Evolutionary conservation across 2,329 filamentous ascomycete genomes (phyloP).

Genomic region (Pleoardoris graminearum): DNA sequence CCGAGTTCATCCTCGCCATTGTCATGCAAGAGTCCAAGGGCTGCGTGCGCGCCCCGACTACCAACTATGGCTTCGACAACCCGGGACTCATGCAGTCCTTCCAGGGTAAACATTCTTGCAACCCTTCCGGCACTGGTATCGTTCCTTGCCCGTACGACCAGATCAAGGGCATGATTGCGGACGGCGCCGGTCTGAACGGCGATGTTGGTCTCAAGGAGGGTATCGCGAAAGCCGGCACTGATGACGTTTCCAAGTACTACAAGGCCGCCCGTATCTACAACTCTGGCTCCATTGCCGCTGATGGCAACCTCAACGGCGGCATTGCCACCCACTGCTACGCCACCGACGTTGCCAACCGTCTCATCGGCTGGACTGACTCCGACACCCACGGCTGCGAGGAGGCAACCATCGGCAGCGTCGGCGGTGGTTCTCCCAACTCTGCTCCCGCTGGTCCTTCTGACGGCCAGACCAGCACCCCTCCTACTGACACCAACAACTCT

Average conservation of each 20-base stretch:
- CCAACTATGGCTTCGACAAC: conserved; percentile 47
- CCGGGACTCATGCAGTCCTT: conserved; percentile 55
- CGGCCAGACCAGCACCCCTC: not conserved
- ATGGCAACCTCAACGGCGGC: conserved; percentile 46
- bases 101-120: conserved; percentile 30
- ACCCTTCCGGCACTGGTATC: conserved; percentile 43
- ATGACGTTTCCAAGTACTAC: conserved; percentile 49
- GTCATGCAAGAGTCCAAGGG: conserved; percentile 54
- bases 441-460: conserved; percentile 9
- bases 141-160: conserved; percentile 45
- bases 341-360: conserved; percentile 56
- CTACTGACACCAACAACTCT: conserved; percentile 6
- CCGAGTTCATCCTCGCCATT: conserved; percentile 51
- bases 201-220: conserved; percentile 48
- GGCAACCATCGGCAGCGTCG: conserved; percentile 16
- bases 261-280: conserved; percentile 56
- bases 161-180: conserved; percentile 49
- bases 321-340: conserved; percentile 55
- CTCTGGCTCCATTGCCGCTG: conserved; percentile 47
- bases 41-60: conserved; percentile 52
- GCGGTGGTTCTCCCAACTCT: conserved; percentile 10
- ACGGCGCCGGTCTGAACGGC: conserved; percentile 50
- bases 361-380: conserved; percentile 47
- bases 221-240: conserved; percentile 34
- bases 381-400: conserved; percentile 22